Percentiles rank a stretch among this genome's conserved stretches.
Evolutionary conservation across 176 grass and related monocot species (phyloP).

Genomic region (Rhynchospora breviuscula): DNA sequence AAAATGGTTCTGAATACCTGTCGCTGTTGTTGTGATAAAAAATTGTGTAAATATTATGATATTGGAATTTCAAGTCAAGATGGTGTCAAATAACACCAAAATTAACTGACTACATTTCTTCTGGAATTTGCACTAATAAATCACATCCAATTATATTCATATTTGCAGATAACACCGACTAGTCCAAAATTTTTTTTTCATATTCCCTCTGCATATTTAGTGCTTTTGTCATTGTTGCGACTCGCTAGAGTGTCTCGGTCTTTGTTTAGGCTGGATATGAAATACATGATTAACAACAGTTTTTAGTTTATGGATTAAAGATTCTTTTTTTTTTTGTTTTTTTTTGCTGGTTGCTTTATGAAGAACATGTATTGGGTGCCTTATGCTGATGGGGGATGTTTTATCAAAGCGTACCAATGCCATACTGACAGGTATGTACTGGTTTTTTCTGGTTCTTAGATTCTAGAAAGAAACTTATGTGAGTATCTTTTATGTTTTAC

Average conservation of each 20-base stretch:
- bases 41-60: too few species aligned
- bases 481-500: slow-evolving; percentile 29
- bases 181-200: not conserved
- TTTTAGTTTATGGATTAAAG: not conserved
- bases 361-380: slow-evolving; percentile 34
- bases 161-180: not conserved
- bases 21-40: too few species aligned
- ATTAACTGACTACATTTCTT: too few species aligned
- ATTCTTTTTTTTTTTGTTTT: not conserved
- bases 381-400: slow-evolving; percentile 27
- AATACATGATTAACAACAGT: not conserved
- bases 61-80: too few species aligned
- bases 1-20: too few species aligned
- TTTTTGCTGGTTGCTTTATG: slow-evolving; percentile 6
- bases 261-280: not conserved
- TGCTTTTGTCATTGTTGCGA: not conserved
- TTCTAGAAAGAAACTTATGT: not conserved
- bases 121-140: too few species aligned
- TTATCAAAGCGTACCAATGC: slow-evolving; percentile 19
- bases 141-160: not conserved
- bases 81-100: too few species aligned
- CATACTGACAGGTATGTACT: slow-evolving; percentile 24
- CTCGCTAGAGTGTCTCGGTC: not conserved
- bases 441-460: not conserved
- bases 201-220: not conserved